These are phyloP conservation scores for Aegilops longissima DNA, from an alignment of 176 grass and related monocot species.

Conservation along the genomic window DNA sequence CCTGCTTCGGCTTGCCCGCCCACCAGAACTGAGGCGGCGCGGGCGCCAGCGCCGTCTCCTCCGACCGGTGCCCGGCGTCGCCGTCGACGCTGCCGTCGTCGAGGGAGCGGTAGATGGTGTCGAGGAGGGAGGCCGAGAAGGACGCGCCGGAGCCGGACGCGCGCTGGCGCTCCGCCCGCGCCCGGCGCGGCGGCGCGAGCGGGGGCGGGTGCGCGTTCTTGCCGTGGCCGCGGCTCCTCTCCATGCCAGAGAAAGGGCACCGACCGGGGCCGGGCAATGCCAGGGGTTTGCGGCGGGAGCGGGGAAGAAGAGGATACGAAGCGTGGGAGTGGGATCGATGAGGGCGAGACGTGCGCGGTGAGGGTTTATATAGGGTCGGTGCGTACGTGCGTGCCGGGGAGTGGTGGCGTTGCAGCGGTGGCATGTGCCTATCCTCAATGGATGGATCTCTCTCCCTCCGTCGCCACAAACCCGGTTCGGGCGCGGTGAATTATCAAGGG, in stretches of 20 bases:
- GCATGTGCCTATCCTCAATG: conserved; percentile 11
- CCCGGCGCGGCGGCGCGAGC: conserved; percentile 25
- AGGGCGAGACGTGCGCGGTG: conserved; percentile 31
- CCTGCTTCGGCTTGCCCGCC: conserved; percentile 38
- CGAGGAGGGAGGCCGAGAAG: conserved; percentile 74
- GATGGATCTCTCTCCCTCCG: neutral
- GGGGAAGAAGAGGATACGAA: neutral
- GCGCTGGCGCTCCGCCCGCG: conserved; percentile 15
- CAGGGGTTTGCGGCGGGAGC: neutral
- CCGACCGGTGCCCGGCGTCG: neutral
- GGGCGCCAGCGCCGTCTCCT: conserved; percentile 27
- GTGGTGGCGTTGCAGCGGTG: conserved; percentile 19
- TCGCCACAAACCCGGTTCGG: conserved; percentile 18
- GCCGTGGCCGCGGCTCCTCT: conserved; percentile 10
- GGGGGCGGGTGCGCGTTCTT: conserved; percentile 2
- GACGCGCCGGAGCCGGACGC: conserved; percentile 44
- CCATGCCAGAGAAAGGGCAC: conserved; percentile 7
- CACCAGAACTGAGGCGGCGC: conserved; percentile 57
- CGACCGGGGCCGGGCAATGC: neutral
- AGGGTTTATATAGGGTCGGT: conserved; percentile 45
- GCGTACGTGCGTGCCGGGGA: conserved; percentile 19
- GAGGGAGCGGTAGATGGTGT: conserved; percentile 66
- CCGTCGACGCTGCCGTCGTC: conserved; percentile 23
- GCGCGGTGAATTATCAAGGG: conserved; percentile 14
- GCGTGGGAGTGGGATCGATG: neutral